A percentile compares a stretch with the other conserved stretches of the same genome.
phyloP scores from a whole-genome alignment of 495 filamentous ascomycete genomes.

The Neurospora hispaniola region DNA sequence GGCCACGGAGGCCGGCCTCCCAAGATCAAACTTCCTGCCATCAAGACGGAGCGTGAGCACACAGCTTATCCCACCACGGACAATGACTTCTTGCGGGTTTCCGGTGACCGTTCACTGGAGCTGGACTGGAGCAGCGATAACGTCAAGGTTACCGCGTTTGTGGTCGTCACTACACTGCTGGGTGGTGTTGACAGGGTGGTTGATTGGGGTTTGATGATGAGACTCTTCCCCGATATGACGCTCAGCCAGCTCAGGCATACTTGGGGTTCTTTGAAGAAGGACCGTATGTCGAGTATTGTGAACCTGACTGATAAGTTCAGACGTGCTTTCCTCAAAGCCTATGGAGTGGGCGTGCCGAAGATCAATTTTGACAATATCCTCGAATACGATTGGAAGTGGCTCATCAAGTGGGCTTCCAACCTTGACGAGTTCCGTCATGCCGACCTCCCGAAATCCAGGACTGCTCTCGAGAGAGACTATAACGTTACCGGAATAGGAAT shows the following conservation, averaged over 20 bases:
- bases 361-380: conserved; percentile 64
- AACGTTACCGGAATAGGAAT: conserved; percentile 20
- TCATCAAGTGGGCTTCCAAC: conserved; percentile 59
- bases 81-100: conserved; percentile 26
- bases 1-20: conserved; percentile 9
- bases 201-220: conserved; percentile 64
- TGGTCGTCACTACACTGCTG: conserved; percentile 60
- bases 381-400: conserved; percentile 62
- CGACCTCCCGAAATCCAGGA: conserved; percentile 27
- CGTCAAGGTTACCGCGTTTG: conserved; percentile 54
- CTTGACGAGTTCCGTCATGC: conserved; percentile 28
- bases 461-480: conserved; percentile 21
- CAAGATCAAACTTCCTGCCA: conserved; percentile 22
- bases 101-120: conserved; percentile 17
- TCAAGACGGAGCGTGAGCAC: conserved; percentile 30
- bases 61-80: conserved; percentile 25
- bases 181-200: conserved; percentile 59
- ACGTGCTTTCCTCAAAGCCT: conserved; percentile 62
- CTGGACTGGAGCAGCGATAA: conserved; percentile 32
- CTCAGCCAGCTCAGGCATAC: conserved; percentile 45
- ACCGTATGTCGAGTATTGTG: conserved; percentile 50
- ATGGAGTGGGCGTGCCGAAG: conserved; percentile 53
- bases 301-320: conserved; percentile 71
- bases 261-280: conserved; percentile 48
- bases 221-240: conserved; percentile 52